Evolutionary conservation across 805 yeast genomes (phyloP), one percentile per base, ranked within the genome.

Genomic region (Kazachstania kunashirensis): DNA sequence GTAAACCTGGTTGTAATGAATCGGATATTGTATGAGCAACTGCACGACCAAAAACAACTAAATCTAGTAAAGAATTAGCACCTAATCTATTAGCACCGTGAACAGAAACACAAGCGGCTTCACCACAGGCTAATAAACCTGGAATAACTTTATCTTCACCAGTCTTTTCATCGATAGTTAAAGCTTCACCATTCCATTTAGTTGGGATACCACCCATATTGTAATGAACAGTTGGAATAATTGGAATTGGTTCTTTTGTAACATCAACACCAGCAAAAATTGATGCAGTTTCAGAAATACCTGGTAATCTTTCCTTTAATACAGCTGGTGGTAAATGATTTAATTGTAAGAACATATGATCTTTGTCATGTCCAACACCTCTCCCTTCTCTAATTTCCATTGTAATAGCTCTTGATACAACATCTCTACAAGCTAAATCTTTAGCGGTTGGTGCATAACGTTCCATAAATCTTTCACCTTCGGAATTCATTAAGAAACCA

Each of bases 181-280:
- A 61, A 36, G 78, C 96, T 70, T 89, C 96, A 71, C 97, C 98
- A 48, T 80, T 83, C 82, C 85, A 92, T 65, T 81, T 84, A 49
- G 98, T 92, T 64, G 98, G 98, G 49, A 89, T 84, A 78, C 97
- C 97, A 66, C 98, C 98, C 98, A 89, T 89, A 68, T 89, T 89
- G 73, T 92, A 89, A 68, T 89, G 98, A 44, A 92, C 98, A 48
- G 98, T 89, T 53, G 98, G 98, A 52, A 92, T 67, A 53, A 89
- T 88, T 53, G 97, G 98, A 62, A 92, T 92, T 58, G 98, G 98
- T 70, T 89, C 96, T 71, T 92, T 92, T 42, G 98, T 92, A 48
- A 89, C 97, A 66, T 89, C 98, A 48, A 89, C 98, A 73, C 98
- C 98, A 33, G 98, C 97, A 58, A 89, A 89, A 65, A 89, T 89